Base-by-base conservation (phyloP, 73 alveolate genomes). In the Paramecium primaurelia region DNA sequence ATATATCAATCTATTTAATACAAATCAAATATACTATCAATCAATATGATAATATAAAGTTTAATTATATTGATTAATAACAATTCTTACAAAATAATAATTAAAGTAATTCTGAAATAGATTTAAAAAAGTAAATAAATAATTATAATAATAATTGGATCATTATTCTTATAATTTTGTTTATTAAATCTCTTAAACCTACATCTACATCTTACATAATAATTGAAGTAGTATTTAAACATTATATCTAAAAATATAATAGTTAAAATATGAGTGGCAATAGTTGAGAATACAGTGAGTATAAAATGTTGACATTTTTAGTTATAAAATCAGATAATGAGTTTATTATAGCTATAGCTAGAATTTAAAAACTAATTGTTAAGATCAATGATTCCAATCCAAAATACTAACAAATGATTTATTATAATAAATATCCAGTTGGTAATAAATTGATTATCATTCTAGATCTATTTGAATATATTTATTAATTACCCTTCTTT, bases 121-220 rank as follows among this genome's bases (percentile, higher is more conserved):
- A 40, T 42, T 30, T n/a, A 77, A 22, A 77, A 45, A 77, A 77
- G 40, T n/a, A 77, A 71, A 45, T 45, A 11, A 73, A 36, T 0
- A 77, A n/a, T 6, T 30, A 4, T 7, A 77, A 26, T 22, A 75
- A 38, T 16, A 77, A 22, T 22, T 22, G 25, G 25, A 22, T 44
- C 71, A 77, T 40, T 1, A 77, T 20, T 45, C 90, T 77, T 25
- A 49, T 30, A 9, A 77, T 40, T 0, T 77, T 77, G 22, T 36
- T 77, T n/a, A 77, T 42, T 77, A 77, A 77, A 77, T 77, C 90
- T 42, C 90, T 73, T 42, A 77, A 44, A 6, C 90, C 90, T 10
- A 77, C 90, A 18, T n/a, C 90, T 10, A 77, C 90, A 18, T n/a
- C 90, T 42, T 30, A 25, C 90, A 77, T 77, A 28, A 77, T 47